Evolutionary conservation across 2,329 filamentous ascomycete species (phyloP).

Genomic region (Macrophomina tecta): DNA sequence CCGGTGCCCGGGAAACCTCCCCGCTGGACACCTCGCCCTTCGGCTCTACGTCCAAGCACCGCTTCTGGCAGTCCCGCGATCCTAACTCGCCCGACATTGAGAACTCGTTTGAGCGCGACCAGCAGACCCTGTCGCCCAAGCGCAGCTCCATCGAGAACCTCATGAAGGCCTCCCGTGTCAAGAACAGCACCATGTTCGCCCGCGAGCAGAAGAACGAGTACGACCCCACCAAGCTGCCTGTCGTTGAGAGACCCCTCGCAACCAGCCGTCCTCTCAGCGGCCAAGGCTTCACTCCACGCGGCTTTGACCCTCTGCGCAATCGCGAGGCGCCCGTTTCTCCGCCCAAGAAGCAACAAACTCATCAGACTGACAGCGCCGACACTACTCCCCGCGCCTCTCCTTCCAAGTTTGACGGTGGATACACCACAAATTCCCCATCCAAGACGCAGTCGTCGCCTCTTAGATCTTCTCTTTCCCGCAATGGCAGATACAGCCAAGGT

Average conservation of each 20-base stretch:
- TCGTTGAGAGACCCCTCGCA: slow-evolving; percentile 82
- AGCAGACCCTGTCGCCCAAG: slow-evolving; percentile 72
- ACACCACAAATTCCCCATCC: slow-evolving; percentile 34
- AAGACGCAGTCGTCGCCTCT: slow-evolving; percentile 68
- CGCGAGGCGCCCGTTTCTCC: slow-evolving; percentile 37
- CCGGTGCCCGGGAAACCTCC: slow-evolving; percentile 75
- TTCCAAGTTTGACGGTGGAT: slow-evolving; percentile 66
- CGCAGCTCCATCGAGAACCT: slow-evolving; percentile 94
- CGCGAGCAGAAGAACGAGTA: slow-evolving; percentile 92
- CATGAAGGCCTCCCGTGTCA: slow-evolving; percentile 92
- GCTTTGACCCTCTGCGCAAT: slow-evolving; percentile 54
- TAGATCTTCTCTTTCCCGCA: slow-evolving; percentile 84
- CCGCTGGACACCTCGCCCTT: slow-evolving; percentile 84
- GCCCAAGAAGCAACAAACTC: slow-evolving; percentile 40
- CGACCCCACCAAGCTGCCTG: slow-evolving; percentile 77
- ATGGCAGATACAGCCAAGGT: slow-evolving; percentile 56
- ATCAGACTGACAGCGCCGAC: slow-evolving; percentile 63
- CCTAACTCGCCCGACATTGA: slow-evolving; percentile 69
- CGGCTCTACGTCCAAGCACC: slow-evolving; percentile 73
- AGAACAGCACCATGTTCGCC: slow-evolving; percentile 97
- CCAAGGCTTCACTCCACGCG: slow-evolving; percentile 70
- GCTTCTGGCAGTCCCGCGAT: slow-evolving; percentile 86
- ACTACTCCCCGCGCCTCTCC: slow-evolving; percentile 62
- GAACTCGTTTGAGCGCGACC: slow-evolving; percentile 67
- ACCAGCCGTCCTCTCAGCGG: slow-evolving; percentile 62